phyloP scores from a whole-genome alignment of 192 early-diverging fungal species.

The Entomortierella chlamydospora region DNA sequence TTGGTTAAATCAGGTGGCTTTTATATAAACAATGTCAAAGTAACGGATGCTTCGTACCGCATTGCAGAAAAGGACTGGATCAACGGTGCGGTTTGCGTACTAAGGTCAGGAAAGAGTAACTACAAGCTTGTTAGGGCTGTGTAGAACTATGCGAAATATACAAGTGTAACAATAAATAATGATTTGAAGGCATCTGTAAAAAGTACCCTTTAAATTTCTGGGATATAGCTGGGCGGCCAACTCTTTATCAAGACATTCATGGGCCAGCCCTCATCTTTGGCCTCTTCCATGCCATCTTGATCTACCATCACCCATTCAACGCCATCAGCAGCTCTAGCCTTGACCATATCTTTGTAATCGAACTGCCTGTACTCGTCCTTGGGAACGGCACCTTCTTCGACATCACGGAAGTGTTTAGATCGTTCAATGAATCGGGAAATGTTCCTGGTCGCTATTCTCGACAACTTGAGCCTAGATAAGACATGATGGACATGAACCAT shows the following conservation, averaged over 20 bases:
- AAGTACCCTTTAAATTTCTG: not conserved
- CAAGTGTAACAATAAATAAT: not conserved
- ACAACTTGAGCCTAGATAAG: constrained; percentile 5
- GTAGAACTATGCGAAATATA: constrained; percentile 6
- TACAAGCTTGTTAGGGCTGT: constrained; percentile 68
- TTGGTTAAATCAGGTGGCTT: constrained; percentile 82
- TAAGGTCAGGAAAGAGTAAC: constrained; percentile 85
- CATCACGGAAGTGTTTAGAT: constrained; percentile 10
- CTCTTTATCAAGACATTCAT: constrained; percentile 10
- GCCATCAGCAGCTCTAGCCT: constrained; percentile 4
- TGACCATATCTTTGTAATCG: constrained; percentile 4
- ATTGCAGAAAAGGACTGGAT: constrained; percentile 67
- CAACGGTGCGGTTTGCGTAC: constrained; percentile 71
- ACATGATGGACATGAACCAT: constrained; percentile 46
- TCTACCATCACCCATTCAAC: constrained; percentile 39
- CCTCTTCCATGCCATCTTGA: constrained; percentile 15
- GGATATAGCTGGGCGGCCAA: constrained; percentile 18
- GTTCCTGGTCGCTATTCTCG: constrained; percentile 9
- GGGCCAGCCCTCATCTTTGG: constrained; percentile 35
- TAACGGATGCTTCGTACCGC: constrained; percentile 55
- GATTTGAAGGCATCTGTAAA: too few relatives aligned
- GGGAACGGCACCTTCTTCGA: constrained; percentile 3
- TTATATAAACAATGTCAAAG: constrained; percentile 78
- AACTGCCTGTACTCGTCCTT: not conserved
- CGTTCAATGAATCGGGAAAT: constrained; percentile 36